Evolutionary conservation across 2,329 filamentous ascomycete species (phyloP), one percentile per base, ranked within the genome.

Genomic region (Nannizziopsis barbatae): DNA sequence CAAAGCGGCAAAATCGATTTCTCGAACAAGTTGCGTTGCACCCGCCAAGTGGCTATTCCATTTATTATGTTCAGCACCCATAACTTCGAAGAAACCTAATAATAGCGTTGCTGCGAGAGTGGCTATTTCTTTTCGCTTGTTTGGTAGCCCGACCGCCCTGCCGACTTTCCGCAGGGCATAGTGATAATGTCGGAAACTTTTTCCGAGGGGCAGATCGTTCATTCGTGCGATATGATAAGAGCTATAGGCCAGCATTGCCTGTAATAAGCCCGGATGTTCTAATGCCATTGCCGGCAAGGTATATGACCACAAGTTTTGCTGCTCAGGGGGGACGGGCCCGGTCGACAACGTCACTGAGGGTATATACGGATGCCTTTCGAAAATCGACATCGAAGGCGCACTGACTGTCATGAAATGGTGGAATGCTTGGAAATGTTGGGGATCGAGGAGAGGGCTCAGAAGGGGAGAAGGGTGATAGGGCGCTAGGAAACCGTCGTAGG

Each of bases 1-100:
- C 71, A 89, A 83, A 1, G 78, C 75, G 8, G 75, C 75, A 52
- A 88, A 85, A 43, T 92, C 83, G 37, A 93, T 84, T 61, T 96
- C 89, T 45, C 79, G 77, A 20, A 96, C 75, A 27, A 96, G 74
- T 53, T 89, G 83, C 36, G 83, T 81, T 8, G 87, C 86, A 10
- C 92, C 92, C 42, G 86, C 79, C 33, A 96, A 72, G 66, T 96
- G 92, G 53, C 85, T 90, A 59, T 86, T 92, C 92, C 92, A 98
- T 63, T 95, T 95, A 48, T 84, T 81, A 58, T 96, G 90, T 56
- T 98, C 90, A 17, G 88, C 90, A 32, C 84, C 84, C 81, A 90
- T 92, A 14, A 95, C 86, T 63, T 96, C 92, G 59, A 94, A 96
- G 63, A 88, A 96, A 0, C 82, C 86, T 6, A 98, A 74, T 6